Evolutionary conservation across 2,329 filamentous ascomycete species (phyloP), one percentile per base, ranked within the genome.

Genomic region (Pseudonectria buxi): DNA sequence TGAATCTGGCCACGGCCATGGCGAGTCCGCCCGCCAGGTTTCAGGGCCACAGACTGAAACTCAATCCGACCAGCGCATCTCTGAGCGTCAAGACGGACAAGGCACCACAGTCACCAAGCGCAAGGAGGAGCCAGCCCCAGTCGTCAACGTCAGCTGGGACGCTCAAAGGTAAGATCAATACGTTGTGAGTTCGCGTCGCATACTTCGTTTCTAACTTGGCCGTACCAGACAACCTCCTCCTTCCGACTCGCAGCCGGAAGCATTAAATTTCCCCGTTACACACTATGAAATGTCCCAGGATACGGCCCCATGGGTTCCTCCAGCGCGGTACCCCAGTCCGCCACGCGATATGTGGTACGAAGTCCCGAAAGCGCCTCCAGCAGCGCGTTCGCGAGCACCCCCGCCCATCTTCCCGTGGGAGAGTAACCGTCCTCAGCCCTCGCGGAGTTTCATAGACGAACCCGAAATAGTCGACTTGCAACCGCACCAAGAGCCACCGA

Each of bases 351-450:
- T 95, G 86, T 92, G 83, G 72, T 95, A 92, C 56, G 69, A 90
- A 50, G 74, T 94, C 25, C 88, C 88, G 5, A 77, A 72, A 44
- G 72, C 76, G 39, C 67, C 68, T 13, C 76, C 77, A 14, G 71
- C 76, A 31, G 66, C 60, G 15, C 51, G 54, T n/a, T 48, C 72
- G 28, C 68, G 79, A 45, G 74, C 67, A 41, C 74, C 80, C 11
- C 72, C 74, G 31, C 72, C 80, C 3, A 81, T 96, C 32, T 98
- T 98, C 59, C 92, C 92, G 1, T 98, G 92, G 92, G 92, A 98
- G 59, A 64, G 62, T 28, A 67, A 80, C 39, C 76, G 75, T 42
- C 72, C 81, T 10, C 76, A 69, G 50, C 65, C 78, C 5, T 67
- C 75, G 10, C 76, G 86, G 46, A 71, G 80, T 10, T 92, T 89